Evolutionary conservation across 2,329 filamentous ascomycete genomes (phyloP).

Genomic region (Alternaria arbusti): DNA sequence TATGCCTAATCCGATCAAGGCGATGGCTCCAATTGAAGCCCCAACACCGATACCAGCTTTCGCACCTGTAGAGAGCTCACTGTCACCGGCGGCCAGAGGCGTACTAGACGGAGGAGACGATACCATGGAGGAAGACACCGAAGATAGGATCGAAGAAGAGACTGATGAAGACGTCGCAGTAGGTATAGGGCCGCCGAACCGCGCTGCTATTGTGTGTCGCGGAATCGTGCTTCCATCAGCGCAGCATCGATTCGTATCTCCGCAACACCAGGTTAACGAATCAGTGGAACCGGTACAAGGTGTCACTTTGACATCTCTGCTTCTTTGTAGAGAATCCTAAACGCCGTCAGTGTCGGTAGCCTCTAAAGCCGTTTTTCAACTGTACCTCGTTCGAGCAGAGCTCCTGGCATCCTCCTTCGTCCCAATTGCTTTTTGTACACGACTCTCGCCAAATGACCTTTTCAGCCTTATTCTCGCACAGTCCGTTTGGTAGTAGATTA

Average conservation of each 20-base stretch:
- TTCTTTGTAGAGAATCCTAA: background rate
- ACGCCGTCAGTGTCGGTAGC: background rate
- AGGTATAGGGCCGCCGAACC: constrained; percentile 12
- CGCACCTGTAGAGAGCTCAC: background rate
- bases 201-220: constrained; percentile 7
- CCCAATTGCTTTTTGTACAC: constrained; percentile 11
- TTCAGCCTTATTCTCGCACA: background rate
- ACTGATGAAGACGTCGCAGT: background rate
- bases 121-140: background rate
- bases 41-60: constrained; percentile 11
- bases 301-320: background rate
- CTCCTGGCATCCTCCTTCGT: constrained; percentile 14
- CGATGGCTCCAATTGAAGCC: constrained; percentile 3
- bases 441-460: constrained; percentile 2
- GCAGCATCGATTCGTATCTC: background rate
- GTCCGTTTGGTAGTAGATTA: background rate
- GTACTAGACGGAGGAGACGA: background rate
- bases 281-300: background rate
- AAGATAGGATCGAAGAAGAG: background rate
- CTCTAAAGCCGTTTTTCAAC: too few relatives aligned
- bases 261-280: background rate
- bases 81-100: background rate
- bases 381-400: constrained; percentile 16
- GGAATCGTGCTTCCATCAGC: background rate
- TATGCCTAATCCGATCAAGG: constrained; percentile 5